Base-by-base conservation (phyloP, 371 early-diverging fungal genomes). In the Apophysomyces trapeziformis region DNA sequence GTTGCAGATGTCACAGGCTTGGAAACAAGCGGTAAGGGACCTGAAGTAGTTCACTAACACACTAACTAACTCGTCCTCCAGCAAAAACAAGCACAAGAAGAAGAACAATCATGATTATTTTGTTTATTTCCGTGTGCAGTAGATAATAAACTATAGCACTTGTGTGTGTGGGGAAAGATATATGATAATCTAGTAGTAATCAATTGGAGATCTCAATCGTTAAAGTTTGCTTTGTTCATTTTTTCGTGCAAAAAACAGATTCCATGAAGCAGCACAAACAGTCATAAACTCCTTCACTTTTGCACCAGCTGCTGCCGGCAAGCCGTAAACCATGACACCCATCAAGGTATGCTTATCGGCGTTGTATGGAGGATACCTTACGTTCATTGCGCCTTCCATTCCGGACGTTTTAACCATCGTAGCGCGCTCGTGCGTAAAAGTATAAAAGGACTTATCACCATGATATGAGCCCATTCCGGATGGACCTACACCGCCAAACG, bases 1-100 rank as follows among this genome's bases (percentile, higher is more conserved):
- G 64, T 85, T 98, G 72, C 90, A 88, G 64, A 89, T 93, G 85
- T 97, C 97, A 5, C 95, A 95, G 61, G 85, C 90, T 69, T 98
- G 99, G 99, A 92, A 94, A 11, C 16, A 64, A 43, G 54, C 54
- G n/a, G 21, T n/a, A 50, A n/a, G 21, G 21, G 21, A 50, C 7
- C 21, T 21, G 5, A 9, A 21, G 21, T 21, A 6, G 32, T 41
- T 41, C 13, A 13, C 13, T 41, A 13, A 41, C 13, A 13, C 13
- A 13, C 13, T 11, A 41, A 41, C 41, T 41, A 13, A 41, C 41
- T 41, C 13, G 41, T 41, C 5, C 41, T 1, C 41, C 41, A 41
- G 41, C 41, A 41, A 41, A 41, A 13, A 5, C 41, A 41, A 41
- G 11, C 41, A 11, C 41, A 41, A 41, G 13, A 13, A 8, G 41